A percentile compares a stretch with the other conserved stretches of the same genome.
These are phyloP conservation scores for Penicillium brevicompactum DNA, from an alignment of 2,329 filamentous ascomycete species.

Conservation along the genomic window DNA sequence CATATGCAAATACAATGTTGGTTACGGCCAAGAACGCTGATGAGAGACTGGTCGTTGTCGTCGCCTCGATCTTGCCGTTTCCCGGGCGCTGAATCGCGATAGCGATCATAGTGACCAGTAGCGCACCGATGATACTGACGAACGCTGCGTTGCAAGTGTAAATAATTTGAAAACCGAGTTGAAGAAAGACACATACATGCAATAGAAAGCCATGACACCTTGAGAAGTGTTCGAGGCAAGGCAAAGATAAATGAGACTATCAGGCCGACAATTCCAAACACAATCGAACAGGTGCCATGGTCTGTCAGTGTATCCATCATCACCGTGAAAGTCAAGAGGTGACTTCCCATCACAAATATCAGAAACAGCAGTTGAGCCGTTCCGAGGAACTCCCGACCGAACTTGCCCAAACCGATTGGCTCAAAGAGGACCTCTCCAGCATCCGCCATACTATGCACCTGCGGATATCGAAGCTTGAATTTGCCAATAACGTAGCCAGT, in stretches of 20 bases:
- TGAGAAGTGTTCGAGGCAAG: constrained; percentile 61
- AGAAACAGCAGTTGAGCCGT: constrained; percentile 63
- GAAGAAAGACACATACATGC: constrained; percentile 43
- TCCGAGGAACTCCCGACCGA: constrained; percentile 63
- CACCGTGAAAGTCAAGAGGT: constrained; percentile 68
- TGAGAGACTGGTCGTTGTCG: constrained; percentile 42
- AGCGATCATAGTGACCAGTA: constrained; percentile 66
- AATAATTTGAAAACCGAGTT: neutral
- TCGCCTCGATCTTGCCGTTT: constrained; percentile 33
- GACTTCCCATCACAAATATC: constrained; percentile 67
- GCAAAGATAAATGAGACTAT: constrained; percentile 59
- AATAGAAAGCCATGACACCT: constrained; percentile 61
- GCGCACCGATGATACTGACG: constrained; percentile 62
- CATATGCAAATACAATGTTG: constrained; percentile 71
- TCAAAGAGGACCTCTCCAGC: constrained; percentile 64
- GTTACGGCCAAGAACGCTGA: constrained; percentile 60
- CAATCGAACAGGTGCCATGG: constrained; percentile 62
- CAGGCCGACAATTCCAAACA: constrained; percentile 60
- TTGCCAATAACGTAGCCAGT: constrained; percentile 61
- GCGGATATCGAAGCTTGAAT: constrained; percentile 57
- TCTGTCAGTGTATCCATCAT: constrained; percentile 65
- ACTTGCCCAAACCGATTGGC: constrained; percentile 55
- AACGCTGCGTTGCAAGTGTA: constrained; percentile 49
- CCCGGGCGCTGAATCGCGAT: constrained; percentile 56
- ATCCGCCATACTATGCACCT: constrained; percentile 67